Percentiles rank a stretch among this genome's conserved stretches.
phyloP scores from a whole-genome alignment of 495 filamentous ascomycete species.

The Coniosporium apollinis region DNA sequence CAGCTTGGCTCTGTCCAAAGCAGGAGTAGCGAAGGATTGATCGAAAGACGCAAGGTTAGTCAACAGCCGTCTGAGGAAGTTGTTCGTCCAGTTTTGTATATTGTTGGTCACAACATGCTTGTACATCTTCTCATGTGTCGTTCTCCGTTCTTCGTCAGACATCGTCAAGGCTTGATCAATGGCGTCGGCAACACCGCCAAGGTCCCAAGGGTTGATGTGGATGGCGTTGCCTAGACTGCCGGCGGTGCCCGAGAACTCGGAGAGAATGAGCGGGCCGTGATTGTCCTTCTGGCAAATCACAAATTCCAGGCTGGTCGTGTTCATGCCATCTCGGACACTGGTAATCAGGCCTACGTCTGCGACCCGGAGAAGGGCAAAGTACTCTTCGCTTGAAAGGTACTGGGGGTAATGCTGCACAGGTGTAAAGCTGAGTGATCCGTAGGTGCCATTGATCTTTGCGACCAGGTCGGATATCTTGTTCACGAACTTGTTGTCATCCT shows the following conservation, averaged over 20 bases:
- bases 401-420: slow-evolving; percentile 88
- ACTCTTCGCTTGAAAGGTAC: slow-evolving; percentile 72
- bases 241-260: slow-evolving; percentile 88
- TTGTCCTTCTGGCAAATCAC: slow-evolving; percentile 75
- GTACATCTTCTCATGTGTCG: slow-evolving; percentile 49
- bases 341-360: slow-evolving; percentile 86
- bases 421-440: slow-evolving; percentile 67
- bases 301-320: slow-evolving; percentile 87
- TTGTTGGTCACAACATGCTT: slow-evolving; percentile 68
- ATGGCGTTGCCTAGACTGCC: slow-evolving; percentile 70
- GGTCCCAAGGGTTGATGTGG: slow-evolving; percentile 89
- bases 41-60: slow-evolving; percentile 61
- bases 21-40: slow-evolving; percentile 58
- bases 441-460: slow-evolving; percentile 74
- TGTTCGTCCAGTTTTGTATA: slow-evolving; percentile 65
- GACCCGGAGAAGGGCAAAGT: slow-evolving; percentile 73
- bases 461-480: slow-evolving; percentile 77
- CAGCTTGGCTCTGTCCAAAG: slow-evolving; percentile 54
- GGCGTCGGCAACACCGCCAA: slow-evolving; percentile 58
- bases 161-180: slow-evolving; percentile 68
- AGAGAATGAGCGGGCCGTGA: slow-evolving; percentile 75
- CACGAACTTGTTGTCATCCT: slow-evolving; percentile 52
- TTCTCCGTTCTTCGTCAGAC: slow-evolving; percentile 40
- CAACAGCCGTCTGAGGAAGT: slow-evolving; percentile 57
- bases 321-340: slow-evolving; percentile 88